Conservation (phyloP, 345 rosid species). For the Moricandia arvensis region DNA sequence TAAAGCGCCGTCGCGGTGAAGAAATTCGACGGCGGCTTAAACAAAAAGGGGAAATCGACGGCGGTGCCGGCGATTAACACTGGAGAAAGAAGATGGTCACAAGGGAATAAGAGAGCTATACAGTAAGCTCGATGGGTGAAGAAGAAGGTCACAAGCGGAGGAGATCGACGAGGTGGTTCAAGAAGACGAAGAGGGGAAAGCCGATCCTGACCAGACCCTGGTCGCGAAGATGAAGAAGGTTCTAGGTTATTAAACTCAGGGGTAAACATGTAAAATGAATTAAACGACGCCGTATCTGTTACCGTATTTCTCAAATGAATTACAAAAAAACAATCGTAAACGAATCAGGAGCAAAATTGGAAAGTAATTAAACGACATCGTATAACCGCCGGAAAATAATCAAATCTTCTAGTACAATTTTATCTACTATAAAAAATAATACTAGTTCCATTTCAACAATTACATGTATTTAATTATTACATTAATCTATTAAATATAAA, state of each 20-base stretch:
- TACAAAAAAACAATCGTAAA: background rate
- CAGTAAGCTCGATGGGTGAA: conserved; percentile 72
- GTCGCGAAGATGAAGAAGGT: conserved; percentile 82
- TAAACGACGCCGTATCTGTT: background rate
- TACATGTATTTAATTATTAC: no score
- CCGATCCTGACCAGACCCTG: conserved; percentile 66
- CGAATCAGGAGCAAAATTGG: background rate
- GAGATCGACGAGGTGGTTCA: conserved; percentile 83
- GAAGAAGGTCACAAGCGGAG: conserved; percentile 80
- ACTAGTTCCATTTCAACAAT: no score
- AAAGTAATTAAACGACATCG: background rate
- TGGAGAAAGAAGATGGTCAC: conserved; percentile 44
- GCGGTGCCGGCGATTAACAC: conserved; percentile 45
- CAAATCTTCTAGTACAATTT: no score
- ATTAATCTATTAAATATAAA: no score
- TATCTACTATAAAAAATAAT: no score
- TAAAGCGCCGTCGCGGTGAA: conserved; percentile 66
- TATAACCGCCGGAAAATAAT: background rate
- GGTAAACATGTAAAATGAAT: conserved; percentile 50
- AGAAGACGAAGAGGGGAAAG: conserved; percentile 88
- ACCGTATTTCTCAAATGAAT: background rate
- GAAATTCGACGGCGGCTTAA: conserved; percentile 67
- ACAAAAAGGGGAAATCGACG: conserved; percentile 51
- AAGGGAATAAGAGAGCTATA: conserved; percentile 53
- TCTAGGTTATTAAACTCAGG: conserved; percentile 69